These are phyloP conservation scores for Rhodotorula sp. DNA, from an alignment of 1,284 basidiomycete species.

Conservation along the genomic window DNA sequence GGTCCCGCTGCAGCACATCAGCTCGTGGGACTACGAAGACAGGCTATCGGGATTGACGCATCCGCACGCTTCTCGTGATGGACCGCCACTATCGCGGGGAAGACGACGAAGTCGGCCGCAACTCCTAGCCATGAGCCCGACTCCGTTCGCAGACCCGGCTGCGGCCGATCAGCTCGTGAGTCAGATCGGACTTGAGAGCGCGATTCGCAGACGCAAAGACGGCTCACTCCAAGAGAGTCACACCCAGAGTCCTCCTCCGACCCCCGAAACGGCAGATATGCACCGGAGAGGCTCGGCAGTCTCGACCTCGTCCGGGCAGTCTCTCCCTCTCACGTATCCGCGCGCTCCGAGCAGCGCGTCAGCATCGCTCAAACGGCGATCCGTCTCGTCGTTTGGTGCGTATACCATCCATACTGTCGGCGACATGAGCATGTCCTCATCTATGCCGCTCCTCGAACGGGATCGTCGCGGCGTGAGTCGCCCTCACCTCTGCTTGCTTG, in stretches of 20 bases:
- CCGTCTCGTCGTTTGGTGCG: constrained; percentile 29
- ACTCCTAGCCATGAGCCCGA: no score
- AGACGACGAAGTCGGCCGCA: not conserved
- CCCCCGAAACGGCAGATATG: not conserved
- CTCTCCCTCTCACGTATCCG: constrained; percentile 44
- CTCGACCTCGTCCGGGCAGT: constrained; percentile 52
- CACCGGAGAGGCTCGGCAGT: constrained; percentile 69
- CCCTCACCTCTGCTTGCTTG: no score
- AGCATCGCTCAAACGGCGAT: constrained; percentile 18
- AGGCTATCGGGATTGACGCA: not conserved
- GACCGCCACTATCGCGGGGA: not conserved
- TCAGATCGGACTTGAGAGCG: no score
- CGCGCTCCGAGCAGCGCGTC: not conserved
- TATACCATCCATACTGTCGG: constrained; percentile 35
- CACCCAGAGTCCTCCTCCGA: not conserved
- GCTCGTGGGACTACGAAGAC: not conserved
- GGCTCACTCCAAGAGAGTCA: no score
- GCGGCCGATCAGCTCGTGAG: no score
- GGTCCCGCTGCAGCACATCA: not conserved
- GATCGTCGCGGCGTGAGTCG: not conserved
- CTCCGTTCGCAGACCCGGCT: no score
- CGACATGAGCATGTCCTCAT: constrained; percentile 22
- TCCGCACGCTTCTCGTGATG: not conserved
- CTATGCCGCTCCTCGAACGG: constrained; percentile 16
- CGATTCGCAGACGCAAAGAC: no score